Base-by-base conservation (phyloP, 2,329 filamentous ascomycete genomes). In the Dactylellina leptospora region DNA sequence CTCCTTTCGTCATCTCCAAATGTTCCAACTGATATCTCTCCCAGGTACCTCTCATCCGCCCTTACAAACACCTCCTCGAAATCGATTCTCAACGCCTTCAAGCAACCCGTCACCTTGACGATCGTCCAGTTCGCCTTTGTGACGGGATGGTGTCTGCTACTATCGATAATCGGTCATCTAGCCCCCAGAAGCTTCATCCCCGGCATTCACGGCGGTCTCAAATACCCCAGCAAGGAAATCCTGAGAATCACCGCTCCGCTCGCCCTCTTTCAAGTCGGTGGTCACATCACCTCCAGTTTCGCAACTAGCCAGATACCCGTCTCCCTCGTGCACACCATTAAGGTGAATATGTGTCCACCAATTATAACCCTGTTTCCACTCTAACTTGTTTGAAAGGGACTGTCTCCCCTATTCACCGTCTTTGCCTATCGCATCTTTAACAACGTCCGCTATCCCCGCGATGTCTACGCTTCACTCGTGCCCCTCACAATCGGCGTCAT, bases 41-140 rank as follows among this genome's bases (percentile, higher is more conserved):
- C 72, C 76, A 76, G 95, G 95, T 99, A 97, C 83, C 86, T 90
- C 79, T 96, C 93, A 22, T 97, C 93, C 44, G 95, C 96, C 74
- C 83, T 97, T 76, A 97, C 95, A 74, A 99, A 97, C 79, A 97
- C 95, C 1, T 97, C 95, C 22, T 97, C 95, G 56, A 99, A 99
- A 82, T 91, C 93, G 16, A 99, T 99, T 45, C 86, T 99, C 76
- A 99, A 99, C 86, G 95, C 97, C 77, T 99, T 99, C 83, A 95
- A 95, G 56, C 90, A 91, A 78, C 95, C 93, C 10, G 86, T 89
- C 77, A 95, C 97, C 79, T 84, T 99, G 77, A 97, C 99, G 80
- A 87, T 86, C 78, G 96, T 99, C 81, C 95, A 99, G 83, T 99
- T 99, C 81, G 90, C 87, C 64, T 93, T 97, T 77, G 93, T 99